These are phyloP conservation scores for Fusarium scirpi DNA, from an alignment of 2,329 filamentous ascomycete species.

Conservation along the genomic window DNA sequence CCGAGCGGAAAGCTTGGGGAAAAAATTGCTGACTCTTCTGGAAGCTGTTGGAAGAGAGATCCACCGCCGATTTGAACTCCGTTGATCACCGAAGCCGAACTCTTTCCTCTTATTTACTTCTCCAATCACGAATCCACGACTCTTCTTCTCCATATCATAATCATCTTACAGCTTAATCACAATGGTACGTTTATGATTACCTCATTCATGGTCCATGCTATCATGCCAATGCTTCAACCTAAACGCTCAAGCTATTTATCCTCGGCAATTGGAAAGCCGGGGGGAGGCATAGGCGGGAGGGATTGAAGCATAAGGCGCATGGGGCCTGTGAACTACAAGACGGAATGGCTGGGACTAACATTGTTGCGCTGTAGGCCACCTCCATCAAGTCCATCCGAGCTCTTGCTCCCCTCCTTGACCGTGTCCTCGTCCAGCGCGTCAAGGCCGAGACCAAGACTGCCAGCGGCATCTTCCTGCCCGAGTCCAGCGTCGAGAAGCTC, in stretches of 20 bases:
- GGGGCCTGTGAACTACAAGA: background rate
- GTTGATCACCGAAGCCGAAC: slow-evolving; percentile 40
- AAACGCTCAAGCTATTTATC: slow-evolving; percentile 25
- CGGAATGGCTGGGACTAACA: slow-evolving; percentile 11
- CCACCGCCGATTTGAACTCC: slow-evolving; percentile 48
- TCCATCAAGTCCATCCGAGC: slow-evolving; percentile 95
- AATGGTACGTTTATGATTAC: slow-evolving; percentile 47
- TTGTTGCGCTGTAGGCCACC: slow-evolving; percentile 62
- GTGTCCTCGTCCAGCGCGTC: slow-evolving; percentile 96
- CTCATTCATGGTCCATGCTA: background rate
- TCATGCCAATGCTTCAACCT: slow-evolving; percentile 10
- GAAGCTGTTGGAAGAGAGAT: slow-evolving; percentile 57
- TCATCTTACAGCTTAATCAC: slow-evolving; percentile 36
- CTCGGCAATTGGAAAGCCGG: slow-evolving; percentile 40
- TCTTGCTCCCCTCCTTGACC: slow-evolving; percentile 95
- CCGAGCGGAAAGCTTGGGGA: slow-evolving; percentile 44
- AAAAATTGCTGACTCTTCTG: slow-evolving; percentile 57
- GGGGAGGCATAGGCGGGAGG: background rate
- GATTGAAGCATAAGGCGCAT: slow-evolving; percentile 13
- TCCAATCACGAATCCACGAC: slow-evolving; percentile 39
- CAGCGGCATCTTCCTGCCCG: slow-evolving; percentile 96
- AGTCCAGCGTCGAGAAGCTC: slow-evolving; percentile 96
- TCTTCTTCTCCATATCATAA: slow-evolving; percentile 17
- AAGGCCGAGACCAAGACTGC: slow-evolving; percentile 98
- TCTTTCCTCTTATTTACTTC: slow-evolving; percentile 28